A percentile compares a stretch with the other conserved stretches of the same genome.
Evolutionary conservation across 192 early-diverging fungal species (phyloP).

Genomic region (Mortierella hygrophila): DNA sequence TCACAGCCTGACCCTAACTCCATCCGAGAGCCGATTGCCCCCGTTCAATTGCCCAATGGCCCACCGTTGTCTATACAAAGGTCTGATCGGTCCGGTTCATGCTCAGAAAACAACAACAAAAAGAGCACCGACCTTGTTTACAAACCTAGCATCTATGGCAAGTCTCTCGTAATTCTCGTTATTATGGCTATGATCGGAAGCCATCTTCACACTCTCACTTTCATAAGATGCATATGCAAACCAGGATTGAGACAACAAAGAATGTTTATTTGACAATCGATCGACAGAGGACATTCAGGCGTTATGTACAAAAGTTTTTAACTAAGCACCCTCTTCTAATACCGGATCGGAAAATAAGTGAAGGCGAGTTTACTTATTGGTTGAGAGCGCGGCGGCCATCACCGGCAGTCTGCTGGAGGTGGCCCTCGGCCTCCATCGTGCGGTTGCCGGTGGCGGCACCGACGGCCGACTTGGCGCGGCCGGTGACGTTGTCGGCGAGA

Average conservation of each 20-base stretch:
- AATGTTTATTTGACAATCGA: constrained; percentile 4
- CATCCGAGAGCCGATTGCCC: background rate
- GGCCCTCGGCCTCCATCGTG: constrained; percentile 23
- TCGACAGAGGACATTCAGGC: background rate
- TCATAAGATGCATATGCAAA: too few species aligned
- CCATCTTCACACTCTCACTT: too few species aligned
- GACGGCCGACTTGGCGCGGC: constrained; percentile 21
- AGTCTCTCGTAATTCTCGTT: background rate
- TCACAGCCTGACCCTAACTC: background rate
- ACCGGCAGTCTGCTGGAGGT: constrained; percentile 22
- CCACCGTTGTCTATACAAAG: background rate
- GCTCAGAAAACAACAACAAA: background rate
- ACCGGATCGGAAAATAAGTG: background rate
- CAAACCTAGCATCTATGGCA: background rate
- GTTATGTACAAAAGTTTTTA: constrained; percentile 1
- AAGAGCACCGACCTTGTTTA: background rate
- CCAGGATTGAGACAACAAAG: background rate
- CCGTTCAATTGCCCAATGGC: background rate
- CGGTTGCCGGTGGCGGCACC: constrained; percentile 34
- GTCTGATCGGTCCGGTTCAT: background rate
- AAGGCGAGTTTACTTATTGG: background rate
- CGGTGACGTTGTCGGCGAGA: constrained; percentile 18
- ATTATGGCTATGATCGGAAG: too few species aligned
- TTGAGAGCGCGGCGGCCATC: constrained; percentile 20
- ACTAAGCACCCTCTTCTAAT: too few species aligned